Evolutionary conservation across 208 protist species (phyloP).

Genomic region (Leishmania tarentolae): DNA sequence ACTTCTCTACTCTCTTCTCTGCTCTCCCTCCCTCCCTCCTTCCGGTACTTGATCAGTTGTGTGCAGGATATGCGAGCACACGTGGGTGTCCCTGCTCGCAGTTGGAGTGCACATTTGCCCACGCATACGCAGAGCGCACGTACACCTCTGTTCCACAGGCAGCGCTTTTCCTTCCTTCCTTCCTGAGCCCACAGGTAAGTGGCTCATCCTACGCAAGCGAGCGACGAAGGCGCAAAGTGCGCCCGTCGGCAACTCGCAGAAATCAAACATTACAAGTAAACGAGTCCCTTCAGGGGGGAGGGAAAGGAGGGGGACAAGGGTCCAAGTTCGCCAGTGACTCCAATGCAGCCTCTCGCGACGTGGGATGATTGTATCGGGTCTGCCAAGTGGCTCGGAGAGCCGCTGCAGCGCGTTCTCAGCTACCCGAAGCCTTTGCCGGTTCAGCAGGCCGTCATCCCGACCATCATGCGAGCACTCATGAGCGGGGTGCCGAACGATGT

Average conservation of each 20-base stretch:
- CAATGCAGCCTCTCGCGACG: conserved; percentile 10
- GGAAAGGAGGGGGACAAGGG: not conserved
- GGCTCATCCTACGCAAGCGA: not conserved
- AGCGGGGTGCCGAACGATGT: conserved; percentile 87
- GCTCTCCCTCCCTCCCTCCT: not conserved
- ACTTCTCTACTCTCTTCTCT: not conserved
- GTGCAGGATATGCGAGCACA: not conserved
- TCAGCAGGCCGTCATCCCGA: conserved; percentile 77
- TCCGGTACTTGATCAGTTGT: not conserved
- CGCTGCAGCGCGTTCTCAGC: conserved; percentile 50
- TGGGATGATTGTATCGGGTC: conserved; percentile 26
- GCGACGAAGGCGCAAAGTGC: not conserved
- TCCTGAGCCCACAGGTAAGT: not conserved
- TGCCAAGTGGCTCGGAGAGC: conserved; percentile 58
- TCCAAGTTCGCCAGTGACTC: not conserved
- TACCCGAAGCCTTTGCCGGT: conserved; percentile 83
- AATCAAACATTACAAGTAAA: not conserved
- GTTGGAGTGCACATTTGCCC: not conserved
- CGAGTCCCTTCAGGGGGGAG: not conserved
- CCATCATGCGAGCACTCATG: conserved; percentile 57
- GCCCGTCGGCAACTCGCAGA: not conserved
- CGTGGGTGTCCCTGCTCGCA: not conserved
- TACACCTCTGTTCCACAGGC: not conserved
- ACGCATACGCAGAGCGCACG: not conserved
- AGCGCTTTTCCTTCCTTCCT: not conserved